Percentiles rank a stretch among this genome's conserved stretches.
These are phyloP conservation scores for Rubroshorea leprosula DNA, from an alignment of 345 rosid species.

Conservation along the genomic window DNA sequence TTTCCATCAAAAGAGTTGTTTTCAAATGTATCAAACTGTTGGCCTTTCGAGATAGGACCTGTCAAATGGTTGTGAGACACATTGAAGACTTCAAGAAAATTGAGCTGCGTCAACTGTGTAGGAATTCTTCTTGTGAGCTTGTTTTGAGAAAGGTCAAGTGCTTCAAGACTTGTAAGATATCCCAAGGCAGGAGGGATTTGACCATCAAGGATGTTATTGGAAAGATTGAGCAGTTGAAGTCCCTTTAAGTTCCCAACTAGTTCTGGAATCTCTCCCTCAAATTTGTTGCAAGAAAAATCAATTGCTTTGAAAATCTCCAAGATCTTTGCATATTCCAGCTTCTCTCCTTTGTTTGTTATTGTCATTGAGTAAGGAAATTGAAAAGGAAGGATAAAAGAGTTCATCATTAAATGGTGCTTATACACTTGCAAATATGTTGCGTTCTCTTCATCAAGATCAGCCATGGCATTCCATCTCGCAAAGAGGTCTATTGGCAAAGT, in stretches of 20 bases:
- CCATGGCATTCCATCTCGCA: conserved; percentile 11
- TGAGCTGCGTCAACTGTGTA: too few species aligned
- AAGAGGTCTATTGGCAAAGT: conserved; percentile 3
- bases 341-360: background rate
- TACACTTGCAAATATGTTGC: background rate
- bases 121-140: too few species aligned
- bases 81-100: background rate
- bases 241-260: background rate
- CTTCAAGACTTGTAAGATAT: conserved; percentile 3
- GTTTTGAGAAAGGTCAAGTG: too few species aligned
- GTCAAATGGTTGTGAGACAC: background rate
- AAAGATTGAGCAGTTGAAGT: too few species aligned
- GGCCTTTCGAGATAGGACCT: background rate
- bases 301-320: background rate
- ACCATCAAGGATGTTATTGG: conserved; percentile 7
- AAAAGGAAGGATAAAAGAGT: background rate
- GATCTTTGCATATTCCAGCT: background rate
- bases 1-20: too few species aligned
- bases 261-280: conserved; percentile 11
- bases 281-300: background rate
- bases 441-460: background rate
- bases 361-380: background rate
- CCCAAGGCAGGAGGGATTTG: conserved; percentile 5
- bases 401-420: background rate
- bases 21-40: background rate